Conservation (phyloP, 768 basidiomycete species). For the Tulasnella sp. region DNA sequence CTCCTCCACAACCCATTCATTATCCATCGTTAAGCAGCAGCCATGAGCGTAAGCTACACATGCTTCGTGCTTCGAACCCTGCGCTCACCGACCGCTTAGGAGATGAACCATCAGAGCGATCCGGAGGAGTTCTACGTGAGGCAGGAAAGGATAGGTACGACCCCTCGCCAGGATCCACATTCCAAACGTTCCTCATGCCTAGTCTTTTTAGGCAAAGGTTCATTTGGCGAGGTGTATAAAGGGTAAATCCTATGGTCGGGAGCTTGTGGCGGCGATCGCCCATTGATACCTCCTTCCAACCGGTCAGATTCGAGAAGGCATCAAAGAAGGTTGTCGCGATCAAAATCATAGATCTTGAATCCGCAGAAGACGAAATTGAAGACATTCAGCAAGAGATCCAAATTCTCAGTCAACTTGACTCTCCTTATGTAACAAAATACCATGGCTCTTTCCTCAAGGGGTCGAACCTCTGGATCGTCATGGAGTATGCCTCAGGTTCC, state of each 20-base stretch:
- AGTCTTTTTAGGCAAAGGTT: slow-evolving; percentile 74
- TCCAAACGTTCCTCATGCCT: not conserved
- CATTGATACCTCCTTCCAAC: not conserved
- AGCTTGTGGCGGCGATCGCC: not conserved
- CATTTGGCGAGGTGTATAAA: slow-evolving; percentile 99
- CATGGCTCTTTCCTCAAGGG: slow-evolving; percentile 96
- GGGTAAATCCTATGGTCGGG: slow-evolving; percentile 53
- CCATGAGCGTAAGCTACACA: not conserved
- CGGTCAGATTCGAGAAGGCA: slow-evolving; percentile 79
- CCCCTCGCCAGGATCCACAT: not conserved
- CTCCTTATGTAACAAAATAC: slow-evolving; percentile 94
- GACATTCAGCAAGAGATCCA: slow-evolving; percentile 99
- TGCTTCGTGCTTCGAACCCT: not conserved
- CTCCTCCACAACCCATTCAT: not conserved
- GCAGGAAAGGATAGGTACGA: slow-evolving; percentile 90
- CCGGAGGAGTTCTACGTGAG: slow-evolving; percentile 96
- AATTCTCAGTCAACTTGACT: slow-evolving; percentile 94
- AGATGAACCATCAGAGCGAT: slow-evolving; percentile 44
- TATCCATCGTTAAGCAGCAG: not conserved
- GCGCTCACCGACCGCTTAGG: not conserved
- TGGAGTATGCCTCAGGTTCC: slow-evolving; percentile 66
- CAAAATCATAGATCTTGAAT: slow-evolving; percentile 99
- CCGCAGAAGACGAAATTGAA: slow-evolving; percentile 98
- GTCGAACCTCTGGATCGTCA: slow-evolving; percentile 96
- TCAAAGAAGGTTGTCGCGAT: slow-evolving; percentile 97